phyloP scores from a whole-genome alignment of 306 rosid species.

The Sicyos edulis region DNA sequence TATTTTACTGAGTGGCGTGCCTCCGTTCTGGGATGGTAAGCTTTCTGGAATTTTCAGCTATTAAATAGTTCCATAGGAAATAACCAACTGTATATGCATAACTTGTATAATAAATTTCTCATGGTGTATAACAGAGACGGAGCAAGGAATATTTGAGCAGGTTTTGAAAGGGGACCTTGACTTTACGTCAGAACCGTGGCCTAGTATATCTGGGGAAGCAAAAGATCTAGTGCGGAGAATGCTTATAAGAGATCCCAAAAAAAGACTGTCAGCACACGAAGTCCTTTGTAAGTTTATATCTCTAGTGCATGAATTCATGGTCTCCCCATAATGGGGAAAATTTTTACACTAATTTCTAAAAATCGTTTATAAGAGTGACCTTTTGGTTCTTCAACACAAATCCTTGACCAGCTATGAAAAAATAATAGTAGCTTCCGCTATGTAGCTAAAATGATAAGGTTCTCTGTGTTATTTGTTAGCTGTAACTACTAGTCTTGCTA shows the following conservation, averaged over 20 bases:
- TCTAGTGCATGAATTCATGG: constrained; percentile 1
- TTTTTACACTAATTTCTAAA: not conserved
- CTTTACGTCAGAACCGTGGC: constrained; percentile 94
- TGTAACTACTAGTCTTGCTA: not conserved
- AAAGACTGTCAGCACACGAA: constrained; percentile 82
- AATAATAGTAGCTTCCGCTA: not conserved
- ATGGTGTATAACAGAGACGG: constrained; percentile 54
- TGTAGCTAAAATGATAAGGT: not conserved
- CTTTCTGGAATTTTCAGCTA: not conserved
- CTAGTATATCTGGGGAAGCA: constrained; percentile 75
- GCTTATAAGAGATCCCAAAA: constrained; percentile 85
- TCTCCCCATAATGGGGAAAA: not conserved
- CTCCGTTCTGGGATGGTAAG: constrained; percentile 97
- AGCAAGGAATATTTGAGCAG: constrained; percentile 94
- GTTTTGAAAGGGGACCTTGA: constrained; percentile 91
- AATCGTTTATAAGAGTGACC: not conserved
- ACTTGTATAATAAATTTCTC: not conserved
- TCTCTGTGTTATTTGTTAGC: not conserved
- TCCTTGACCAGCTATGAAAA: not conserved
- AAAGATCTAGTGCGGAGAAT: constrained; percentile 84
- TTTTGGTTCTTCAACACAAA: not conserved
- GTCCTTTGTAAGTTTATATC: constrained; percentile 73
- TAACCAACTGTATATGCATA: not conserved
- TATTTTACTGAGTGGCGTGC: constrained; percentile 86
- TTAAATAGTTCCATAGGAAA: not conserved